Evolutionary conservation across 2,329 filamentous ascomycete genomes (phyloP), one percentile per base, ranked within the genome.

Genomic region (Neonectria neomacrospora): DNA sequence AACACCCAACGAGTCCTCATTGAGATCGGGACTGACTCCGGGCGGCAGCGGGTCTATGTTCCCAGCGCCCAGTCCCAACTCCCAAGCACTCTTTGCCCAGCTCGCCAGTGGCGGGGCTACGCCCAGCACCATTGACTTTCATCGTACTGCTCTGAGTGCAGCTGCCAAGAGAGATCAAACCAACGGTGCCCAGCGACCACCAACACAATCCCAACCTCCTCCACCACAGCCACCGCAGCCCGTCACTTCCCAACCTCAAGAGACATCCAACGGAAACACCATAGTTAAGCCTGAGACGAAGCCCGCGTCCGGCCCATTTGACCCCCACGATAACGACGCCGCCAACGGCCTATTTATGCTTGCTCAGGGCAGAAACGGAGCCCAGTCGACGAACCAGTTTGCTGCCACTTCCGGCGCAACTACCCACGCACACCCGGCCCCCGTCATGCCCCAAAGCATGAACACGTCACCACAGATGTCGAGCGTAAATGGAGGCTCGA

Each of bases 31-130:
- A 60, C 81, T 98, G 70, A 98, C 96, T 56, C 96, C 96, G 52
- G 96, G 96, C 64, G 95, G 95, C 70, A 94, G 94, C 77, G 95
- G 94, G 72, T 97, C 94, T 72, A 98, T 98, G 93, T 98, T 98
- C 83, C 94, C 95, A 60, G 92, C 91, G 58, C 91, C 93, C 2
- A 97, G 92, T 76, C 94, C 93, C 37, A 96, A 92, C 77, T 92
- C 93, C 0, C 91, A 94, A 81, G 91, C 91, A 54, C 81, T 97
- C 7, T 93, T 94, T 79, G 90, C 91, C 65, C 90, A 91, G 69
- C 82, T 96, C 39, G 89, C 92, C 68, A 92, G 88, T 75, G 92
- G 92, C 68, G 92, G 91, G 59, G 91, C 93, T 4, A 99, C 96
- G 1, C 96, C 96, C 9, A 90, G 91, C 65, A 97, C 95, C 0